phyloP scores from a whole-genome alignment of 345 rosid genomes.

The Mallotus nudiflorus region DNA sequence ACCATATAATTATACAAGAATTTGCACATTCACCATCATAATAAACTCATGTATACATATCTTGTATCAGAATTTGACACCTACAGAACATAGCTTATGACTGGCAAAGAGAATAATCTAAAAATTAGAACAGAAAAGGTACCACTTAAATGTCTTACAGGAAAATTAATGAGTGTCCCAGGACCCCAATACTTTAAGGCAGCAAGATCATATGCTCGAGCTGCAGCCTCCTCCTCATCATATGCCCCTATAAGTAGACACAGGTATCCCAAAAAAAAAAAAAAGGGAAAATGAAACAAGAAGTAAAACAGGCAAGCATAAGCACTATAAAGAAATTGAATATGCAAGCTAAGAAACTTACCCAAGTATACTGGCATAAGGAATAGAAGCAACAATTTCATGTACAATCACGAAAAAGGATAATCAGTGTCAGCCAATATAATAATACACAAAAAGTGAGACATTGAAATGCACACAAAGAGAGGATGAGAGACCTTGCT shows the following conservation, averaged over 20 bases:
- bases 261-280: slow-evolving; percentile 9
- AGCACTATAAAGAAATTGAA: slow-evolving; percentile 6
- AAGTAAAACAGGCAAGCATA: slow-evolving; percentile 2
- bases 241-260: slow-evolving; percentile 73
- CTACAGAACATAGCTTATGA: not conserved
- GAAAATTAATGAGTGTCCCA: slow-evolving; percentile 96
- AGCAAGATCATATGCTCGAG: slow-evolving; percentile 98
- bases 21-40: no score
- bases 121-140: not conserved
- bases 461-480: not conserved
- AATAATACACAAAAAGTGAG: not conserved
- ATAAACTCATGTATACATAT: no score
- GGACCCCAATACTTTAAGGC: slow-evolving; percentile 99
- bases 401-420: slow-evolving; percentile 25
- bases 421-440: slow-evolving; percentile 36
- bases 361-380: slow-evolving; percentile 82
- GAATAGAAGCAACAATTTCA: slow-evolving; percentile 34
- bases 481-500: slow-evolving; percentile 65
- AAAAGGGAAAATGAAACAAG: not conserved
- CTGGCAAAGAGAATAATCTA: not conserved
- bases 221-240: slow-evolving; percentile 99
- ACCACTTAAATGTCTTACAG: slow-evolving; percentile 44
- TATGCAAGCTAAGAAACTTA: slow-evolving; percentile 35
- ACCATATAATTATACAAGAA: not conserved
- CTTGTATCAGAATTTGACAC: no score